A percentile compares a stretch with the other conserved stretches of the same genome.
phyloP scores from a whole-genome alignment of 345 rosid species.

The Gossypium bickii region DNA sequence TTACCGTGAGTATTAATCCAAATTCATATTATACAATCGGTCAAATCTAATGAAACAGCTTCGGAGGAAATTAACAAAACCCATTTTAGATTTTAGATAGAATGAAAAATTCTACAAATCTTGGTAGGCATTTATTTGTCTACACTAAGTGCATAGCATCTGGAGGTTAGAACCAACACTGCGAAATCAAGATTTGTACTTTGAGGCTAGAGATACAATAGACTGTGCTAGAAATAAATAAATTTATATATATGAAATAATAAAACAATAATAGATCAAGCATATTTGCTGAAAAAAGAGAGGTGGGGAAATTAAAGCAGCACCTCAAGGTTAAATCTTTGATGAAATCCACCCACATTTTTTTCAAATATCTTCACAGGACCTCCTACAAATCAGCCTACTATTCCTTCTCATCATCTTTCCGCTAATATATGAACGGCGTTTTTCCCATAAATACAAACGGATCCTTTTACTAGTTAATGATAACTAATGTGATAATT shows the following conservation, averaged over 20 bases:
- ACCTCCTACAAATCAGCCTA: not conserved
- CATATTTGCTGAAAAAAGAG: not conserved
- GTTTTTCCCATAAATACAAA: not conserved
- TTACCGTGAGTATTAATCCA: not conserved
- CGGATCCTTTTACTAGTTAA: not conserved
- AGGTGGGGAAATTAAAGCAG: not conserved
- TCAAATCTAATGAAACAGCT: conserved; percentile 10
- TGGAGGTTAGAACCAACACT: not conserved
- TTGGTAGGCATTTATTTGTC: not conserved
- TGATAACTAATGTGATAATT: not conserved
- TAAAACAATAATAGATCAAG: not conserved
- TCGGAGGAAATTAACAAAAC: not conserved
- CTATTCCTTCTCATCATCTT: not conserved
- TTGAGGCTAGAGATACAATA: not conserved
- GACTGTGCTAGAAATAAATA: not conserved
- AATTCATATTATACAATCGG: not conserved
- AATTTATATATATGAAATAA: not conserved
- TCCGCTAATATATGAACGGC: not conserved
- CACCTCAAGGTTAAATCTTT: not conserved
- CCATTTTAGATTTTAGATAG: no score
- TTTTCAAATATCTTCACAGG: not conserved
- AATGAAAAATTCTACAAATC: not conserved
- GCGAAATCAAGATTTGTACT: not conserved
- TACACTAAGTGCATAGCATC: not conserved
- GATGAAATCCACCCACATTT: not conserved